Evolutionary conservation across 495 filamentous ascomycete species (phyloP), one percentile per base, ranked within the genome.

Genomic region (Paragyromitra xinjiangensis): DNA sequence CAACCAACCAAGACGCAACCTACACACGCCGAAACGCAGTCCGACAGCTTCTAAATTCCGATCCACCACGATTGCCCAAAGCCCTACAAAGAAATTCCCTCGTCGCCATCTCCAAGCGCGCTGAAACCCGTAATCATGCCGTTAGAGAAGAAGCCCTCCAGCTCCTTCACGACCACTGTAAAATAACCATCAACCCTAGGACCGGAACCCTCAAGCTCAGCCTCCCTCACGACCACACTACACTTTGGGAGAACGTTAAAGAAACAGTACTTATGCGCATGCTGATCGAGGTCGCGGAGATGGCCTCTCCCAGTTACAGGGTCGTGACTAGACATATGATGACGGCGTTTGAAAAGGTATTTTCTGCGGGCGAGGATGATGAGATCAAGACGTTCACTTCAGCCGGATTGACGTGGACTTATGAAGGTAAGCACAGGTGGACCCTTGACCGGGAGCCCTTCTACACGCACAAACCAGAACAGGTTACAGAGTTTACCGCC

Each of bases 1-100:
- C 86, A 61, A 97, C 94, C n/a, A 99, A 99, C 80, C 83, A 87
- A 48, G 92, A 97, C 81, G 87, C 86, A 22, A 94, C 91, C 2
- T 84, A 93, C 44, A 97, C 95, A 0, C 84, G 85, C 45, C 87
- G 95, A 59, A 99, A 98, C 81, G 89, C 94, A 0, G 86, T 97
- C 34, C 90, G 95, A 59, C 84, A 89, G 67, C 83, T 98, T 53
- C 85, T 89, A 51, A 84, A 84, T 61, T 81, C 81, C 8, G 37
- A 59, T 6, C 75, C 62, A n/a, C 50, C 74, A 55, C 64, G 48
- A n/a, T 84, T 98, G 12, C 95, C 95, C 0, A 82, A 83, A 7
- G 94, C 94, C 0, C 85, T 98, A 0, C 87, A 88, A 71, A 88
- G 89, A 51, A 84, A 86, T 1, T 88, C 91, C 6, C 87, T 97